Base-by-base conservation (phyloP, 2,329 filamentous ascomycete species). In the Leptographium lundbergii region DNA sequence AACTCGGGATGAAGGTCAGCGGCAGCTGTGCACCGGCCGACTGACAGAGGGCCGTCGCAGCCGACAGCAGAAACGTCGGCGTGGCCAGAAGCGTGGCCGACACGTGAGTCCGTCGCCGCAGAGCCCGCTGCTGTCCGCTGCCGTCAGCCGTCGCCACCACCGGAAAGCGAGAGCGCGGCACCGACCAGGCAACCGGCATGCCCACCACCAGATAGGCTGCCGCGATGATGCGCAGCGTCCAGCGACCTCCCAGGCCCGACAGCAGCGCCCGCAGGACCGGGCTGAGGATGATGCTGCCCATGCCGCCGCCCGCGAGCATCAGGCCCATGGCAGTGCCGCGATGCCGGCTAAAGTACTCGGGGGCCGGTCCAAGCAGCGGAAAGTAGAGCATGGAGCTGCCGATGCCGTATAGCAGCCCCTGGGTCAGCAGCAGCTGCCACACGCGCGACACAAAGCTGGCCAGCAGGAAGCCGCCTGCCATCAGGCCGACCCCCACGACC, bases 11-110 rank as follows among this genome's bases (percentile, higher is more conserved):
- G 60, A 79, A 80, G 0, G 72, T 71, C n/a, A 77, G 68, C 0
- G 77, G 77, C 11, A 77, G 70, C 56, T 73, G 71, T 51, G 75
- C 72, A 5, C 74, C 75, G 52, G 75, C 72, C 0, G 77, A 71
- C 66, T 78, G 71, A 29, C 72, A 67, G 0, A 96, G 84, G 0
- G 88, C 89, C 14, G 96, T 84, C 48, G 91, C 89, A 0, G 89
- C 89, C 1, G 91, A 91, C 66, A 99, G 95, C 63, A 96, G 80
- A 69, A 99, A 99, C 67, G 97, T 89, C 0, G 94, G 94, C 58
- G 87, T 91, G 0, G 88, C 84, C 4, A 97, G 81, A 25, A 99
- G 80, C 0, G 86, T 88, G 32, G 72, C 69, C 51, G 72, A 70
- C 14, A 77, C 67, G 54, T 73, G 69, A 17, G 71, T 72, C 51